A percentile compares a stretch with the other conserved stretches of the same genome.
phyloP scores from a whole-genome alignment of 2,329 filamentous ascomycete genomes.

The Monosporascus sp. region DNA sequence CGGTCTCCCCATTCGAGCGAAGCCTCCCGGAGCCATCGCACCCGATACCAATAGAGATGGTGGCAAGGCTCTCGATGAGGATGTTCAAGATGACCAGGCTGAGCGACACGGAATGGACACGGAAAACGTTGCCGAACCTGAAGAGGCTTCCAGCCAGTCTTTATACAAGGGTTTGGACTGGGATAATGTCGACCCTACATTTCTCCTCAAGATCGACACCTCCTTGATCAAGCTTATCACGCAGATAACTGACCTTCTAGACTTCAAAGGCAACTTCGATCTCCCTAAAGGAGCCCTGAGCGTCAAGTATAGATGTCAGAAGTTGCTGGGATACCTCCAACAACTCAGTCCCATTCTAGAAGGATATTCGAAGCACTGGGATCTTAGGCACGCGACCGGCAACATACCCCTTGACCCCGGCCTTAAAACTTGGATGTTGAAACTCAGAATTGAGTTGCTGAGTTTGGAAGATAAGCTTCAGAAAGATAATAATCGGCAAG shows the following conservation, averaged over 20 bases:
- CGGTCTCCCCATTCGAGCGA: neutral
- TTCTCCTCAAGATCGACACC: conserved; percentile 3
- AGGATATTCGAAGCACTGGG: conserved; percentile 14
- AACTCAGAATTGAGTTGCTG: conserved; percentile 12
- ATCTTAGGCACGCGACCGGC: neutral
- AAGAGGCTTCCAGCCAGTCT: neutral
- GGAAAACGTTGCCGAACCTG: conserved; percentile 1
- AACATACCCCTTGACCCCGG: conserved; percentile 17
- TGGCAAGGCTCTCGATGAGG: neutral
- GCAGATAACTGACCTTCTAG: conserved; percentile 3
- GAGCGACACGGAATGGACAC: conserved; percentile 3
- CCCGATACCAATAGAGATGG: neutral
- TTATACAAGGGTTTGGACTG: conserved; percentile 1
- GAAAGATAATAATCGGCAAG: neutral
- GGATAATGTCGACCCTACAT: conserved; percentile 3
- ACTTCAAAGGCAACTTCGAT: neutral
- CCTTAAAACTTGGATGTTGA: conserved; percentile 15
- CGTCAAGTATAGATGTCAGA: conserved; percentile 5
- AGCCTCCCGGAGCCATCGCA: neutral
- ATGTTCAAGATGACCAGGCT: neutral
- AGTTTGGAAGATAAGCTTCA: conserved; percentile 7
- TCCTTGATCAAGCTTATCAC: conserved; percentile 7
- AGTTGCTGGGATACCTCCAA: conserved; percentile 9
- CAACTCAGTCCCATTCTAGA: conserved; percentile 13
- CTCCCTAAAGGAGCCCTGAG: neutral